phyloP scores from a whole-genome alignment of 2,329 filamentous ascomycete species.

The Colletotrichum truncatum region DNA sequence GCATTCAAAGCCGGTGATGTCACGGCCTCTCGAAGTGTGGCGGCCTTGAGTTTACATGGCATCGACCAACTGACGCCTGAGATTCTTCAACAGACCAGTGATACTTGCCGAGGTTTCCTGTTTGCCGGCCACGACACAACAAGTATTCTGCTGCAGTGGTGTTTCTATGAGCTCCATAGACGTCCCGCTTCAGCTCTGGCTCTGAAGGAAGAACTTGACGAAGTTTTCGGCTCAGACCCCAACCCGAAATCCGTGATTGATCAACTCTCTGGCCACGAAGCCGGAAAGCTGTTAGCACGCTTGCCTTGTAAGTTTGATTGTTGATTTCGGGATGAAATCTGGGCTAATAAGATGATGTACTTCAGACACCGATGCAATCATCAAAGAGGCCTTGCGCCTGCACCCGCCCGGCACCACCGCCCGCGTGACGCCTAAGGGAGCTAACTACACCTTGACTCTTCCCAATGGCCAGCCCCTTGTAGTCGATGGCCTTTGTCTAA shows the following conservation, averaged over 20 bases:
- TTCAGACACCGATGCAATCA: conserved; percentile 41
- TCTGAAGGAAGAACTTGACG: conserved; percentile 45
- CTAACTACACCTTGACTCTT: conserved; percentile 35
- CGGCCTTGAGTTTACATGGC: conserved; percentile 42
- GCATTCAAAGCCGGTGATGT: conserved; percentile 11
- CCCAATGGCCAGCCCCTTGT: conserved; percentile 38
- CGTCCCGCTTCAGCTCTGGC: conserved; percentile 37
- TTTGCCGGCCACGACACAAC: conserved; percentile 53
- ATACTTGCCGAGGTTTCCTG: conserved; percentile 48
- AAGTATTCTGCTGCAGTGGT: conserved; percentile 44
- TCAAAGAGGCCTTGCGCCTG: conserved; percentile 47
- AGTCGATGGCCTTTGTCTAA: conserved; percentile 45
- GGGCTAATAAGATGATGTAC: background rate
- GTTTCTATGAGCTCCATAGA: conserved; percentile 45
- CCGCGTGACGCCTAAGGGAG: conserved; percentile 33
- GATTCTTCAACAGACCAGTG: conserved; percentile 40
- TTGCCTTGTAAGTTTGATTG: conserved; percentile 36
- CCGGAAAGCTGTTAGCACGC: conserved; percentile 40
- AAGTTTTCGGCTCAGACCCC: conserved; percentile 41
- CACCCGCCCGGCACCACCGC: conserved; percentile 44
- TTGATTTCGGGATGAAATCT: too few species aligned
- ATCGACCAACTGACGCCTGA: conserved; percentile 36
- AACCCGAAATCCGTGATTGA: conserved; percentile 35
- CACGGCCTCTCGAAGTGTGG: conserved; percentile 36
- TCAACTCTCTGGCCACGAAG: conserved; percentile 35